These are phyloP conservation scores for Bertia moriformis DNA, from an alignment of 2,329 filamentous ascomycete genomes.

Conservation along the genomic window DNA sequence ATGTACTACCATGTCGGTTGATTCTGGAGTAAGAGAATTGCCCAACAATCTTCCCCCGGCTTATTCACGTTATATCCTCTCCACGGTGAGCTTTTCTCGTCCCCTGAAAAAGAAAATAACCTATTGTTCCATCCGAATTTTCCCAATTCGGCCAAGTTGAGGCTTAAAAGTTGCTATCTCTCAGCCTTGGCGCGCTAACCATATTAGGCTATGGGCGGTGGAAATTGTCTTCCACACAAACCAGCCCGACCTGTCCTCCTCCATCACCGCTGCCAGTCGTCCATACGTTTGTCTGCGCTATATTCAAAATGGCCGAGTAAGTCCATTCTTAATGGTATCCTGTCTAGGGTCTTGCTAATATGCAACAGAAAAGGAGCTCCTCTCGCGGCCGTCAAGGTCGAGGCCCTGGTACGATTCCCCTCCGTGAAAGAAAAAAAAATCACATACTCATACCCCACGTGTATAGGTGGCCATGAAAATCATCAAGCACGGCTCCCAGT, in stretches of 20 bases:
- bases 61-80: too few species aligned
- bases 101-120: too few species aligned
- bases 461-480: constrained; percentile 87
- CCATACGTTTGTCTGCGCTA: constrained; percentile 7
- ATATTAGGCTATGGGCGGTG: constrained; percentile 12
- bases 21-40: too few species aligned
- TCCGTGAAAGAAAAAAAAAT: constrained; percentile 9
- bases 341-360: not conserved
- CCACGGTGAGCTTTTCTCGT: too few species aligned
- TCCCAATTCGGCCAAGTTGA: too few species aligned
- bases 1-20: too few species aligned
- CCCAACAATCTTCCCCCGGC: too few species aligned
- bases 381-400: constrained; percentile 80
- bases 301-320: constrained; percentile 16
- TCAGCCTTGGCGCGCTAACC: constrained; percentile 13
- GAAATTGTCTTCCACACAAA: constrained; percentile 16
- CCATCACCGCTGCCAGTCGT: constrained; percentile 3
- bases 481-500: constrained; percentile 81
- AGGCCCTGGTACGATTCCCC: constrained; percentile 63
- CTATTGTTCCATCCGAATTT: too few species aligned
- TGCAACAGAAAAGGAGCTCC: constrained; percentile 43
- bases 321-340: constrained; percentile 2
- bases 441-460: constrained; percentile 9
- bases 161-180: too few species aligned
- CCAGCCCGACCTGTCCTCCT: constrained; percentile 3